Base-by-base conservation (phyloP, 768 basidiomycete genomes). In the Jaapia argillacea region DNA sequence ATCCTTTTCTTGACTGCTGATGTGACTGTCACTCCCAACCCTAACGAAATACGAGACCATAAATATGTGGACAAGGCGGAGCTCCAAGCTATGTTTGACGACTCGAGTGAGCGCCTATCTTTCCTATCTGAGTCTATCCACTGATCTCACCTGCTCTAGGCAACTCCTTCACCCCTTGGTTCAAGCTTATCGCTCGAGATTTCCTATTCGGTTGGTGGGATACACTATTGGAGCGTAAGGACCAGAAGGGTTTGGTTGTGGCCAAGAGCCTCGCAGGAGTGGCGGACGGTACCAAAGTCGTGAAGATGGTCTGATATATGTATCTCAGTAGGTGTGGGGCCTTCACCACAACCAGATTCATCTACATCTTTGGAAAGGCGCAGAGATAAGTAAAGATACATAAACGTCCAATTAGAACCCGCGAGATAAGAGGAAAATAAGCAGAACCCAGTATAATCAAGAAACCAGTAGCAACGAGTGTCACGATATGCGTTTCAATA, bases 171-270 rank as follows among this genome's bases (percentile, higher is more conserved):
- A 99, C 96, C 5, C 96, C 96, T 0, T 99, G 96, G 96, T 99
- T 99, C 79, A 89, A 92, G 62, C 79, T 98, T 23, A 98, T 99
- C 56, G 92, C 91, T 2, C 79, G 92, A 3, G 91, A 97, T 59
- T 94, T 94, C 63, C 72, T 99, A 35, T 98, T 93, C 58, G 89
- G 87, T 20, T 99, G 96, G 96, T 99, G 96, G 96, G 91, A 96
- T 55, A 82, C 85, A 48, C 77, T 99, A 35, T 55, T 84, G 48
- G 67, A 66, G 43, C 79, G 85, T 27, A 77, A 68, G 57, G 67
- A 68, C 47, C 50, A 47, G 10, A 54, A 77, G 14, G 85, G 84
- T 5, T 67, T 71, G 20, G 69, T 89, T 6, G 37, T 54, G n/a
- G 83, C 84, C 1, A 75, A 79, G 55, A 79, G 69, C 50, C 67